Conservation (phyloP, 2,329 filamentous ascomycete species). For the Colletotrichum sp. region DNA sequence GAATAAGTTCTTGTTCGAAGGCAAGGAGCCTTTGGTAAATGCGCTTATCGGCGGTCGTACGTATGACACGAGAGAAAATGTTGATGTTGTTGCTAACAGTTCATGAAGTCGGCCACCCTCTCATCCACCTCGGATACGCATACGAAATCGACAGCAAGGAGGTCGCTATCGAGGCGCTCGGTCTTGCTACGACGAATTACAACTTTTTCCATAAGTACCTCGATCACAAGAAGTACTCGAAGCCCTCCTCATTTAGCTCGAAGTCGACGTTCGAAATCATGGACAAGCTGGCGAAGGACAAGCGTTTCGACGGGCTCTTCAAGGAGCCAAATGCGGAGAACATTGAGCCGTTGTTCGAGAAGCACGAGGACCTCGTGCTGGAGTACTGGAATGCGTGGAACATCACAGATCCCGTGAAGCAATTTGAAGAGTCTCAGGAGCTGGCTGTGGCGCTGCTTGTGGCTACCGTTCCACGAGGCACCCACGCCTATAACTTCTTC, state of each 20-base stretch:
- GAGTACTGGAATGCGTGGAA: constrained; percentile 94
- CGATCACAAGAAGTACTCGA: constrained; percentile 76
- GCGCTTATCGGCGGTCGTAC: constrained; percentile 79
- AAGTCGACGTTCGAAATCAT: constrained; percentile 75
- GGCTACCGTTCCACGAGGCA: constrained; percentile 60
- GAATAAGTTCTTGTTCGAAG: constrained; percentile 76
- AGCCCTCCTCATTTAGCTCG: constrained; percentile 62
- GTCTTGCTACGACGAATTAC: constrained; percentile 65
- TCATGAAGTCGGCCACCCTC: constrained; percentile 76
- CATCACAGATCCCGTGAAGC: constrained; percentile 70
- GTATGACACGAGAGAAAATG: constrained; percentile 34
- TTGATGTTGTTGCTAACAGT: constrained; percentile 28
- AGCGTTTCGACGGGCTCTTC: constrained; percentile 72
- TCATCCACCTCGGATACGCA: constrained; percentile 96
- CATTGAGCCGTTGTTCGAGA: constrained; percentile 69
- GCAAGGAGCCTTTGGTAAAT: constrained; percentile 80
- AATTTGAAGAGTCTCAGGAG: constrained; percentile 76
- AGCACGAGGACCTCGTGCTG: constrained; percentile 73
- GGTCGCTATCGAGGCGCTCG: constrained; percentile 86
- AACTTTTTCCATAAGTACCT: constrained; percentile 68
- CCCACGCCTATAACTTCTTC: constrained; percentile 81
- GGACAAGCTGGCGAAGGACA: constrained; percentile 70
- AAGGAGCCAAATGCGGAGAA: constrained; percentile 64
- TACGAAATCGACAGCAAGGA: constrained; percentile 87
- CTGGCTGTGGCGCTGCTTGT: constrained; percentile 67